Evolutionary conservation across 805 yeast species (phyloP), one percentile per base, ranked within the genome.

Genomic region (Jamesozyma rosinii): DNA sequence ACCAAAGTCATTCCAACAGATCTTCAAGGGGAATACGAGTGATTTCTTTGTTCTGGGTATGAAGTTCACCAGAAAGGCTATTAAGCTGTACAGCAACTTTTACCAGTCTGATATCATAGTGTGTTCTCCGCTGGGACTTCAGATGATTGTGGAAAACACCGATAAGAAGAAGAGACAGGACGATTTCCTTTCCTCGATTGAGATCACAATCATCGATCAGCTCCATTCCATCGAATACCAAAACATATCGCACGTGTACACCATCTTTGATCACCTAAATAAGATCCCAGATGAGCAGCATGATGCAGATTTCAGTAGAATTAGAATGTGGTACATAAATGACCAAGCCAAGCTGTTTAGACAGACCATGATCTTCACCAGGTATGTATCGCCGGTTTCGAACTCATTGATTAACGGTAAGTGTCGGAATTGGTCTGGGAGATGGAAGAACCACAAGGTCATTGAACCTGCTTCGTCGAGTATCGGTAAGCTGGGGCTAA

Each of bases 21-120:
- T 77, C 40, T 92, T 92, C 66, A 77, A 78, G 47, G 98, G 98
- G 13, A 90, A 89, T 65, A 78, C 89, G 13, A 85, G 84, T 57
- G 98, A 92, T 67, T 81, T 84, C 65, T 92, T 92, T 64, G 82
- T 92, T 42, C 53, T 92, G 5, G 97, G 98, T n/a, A 55, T 86
- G 31, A 92, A 90, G 63, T 79, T 88, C 62, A 87, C 97, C 1
- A 75, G 96, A 56, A 90, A 88, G 59, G 74, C 95, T 0, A 58
- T 90, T 44, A 89, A 88, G 63, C 67, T 92, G 29, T 92, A 83
- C 63, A 75, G 95, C 13, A 78, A 86, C 20, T 87, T 87, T 56
- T 84, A 85, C 57, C 77, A 79, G 37, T 81, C 95, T 1, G 98
- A 92, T 64, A 69, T 92, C 15, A 79, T 92, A 13, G 61, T 92